Percentiles rank a stretch among this genome's conserved stretches.
These are phyloP conservation scores for Gossypium longicalyx DNA, from an alignment of 345 rosid species.

Conservation along the genomic window DNA sequence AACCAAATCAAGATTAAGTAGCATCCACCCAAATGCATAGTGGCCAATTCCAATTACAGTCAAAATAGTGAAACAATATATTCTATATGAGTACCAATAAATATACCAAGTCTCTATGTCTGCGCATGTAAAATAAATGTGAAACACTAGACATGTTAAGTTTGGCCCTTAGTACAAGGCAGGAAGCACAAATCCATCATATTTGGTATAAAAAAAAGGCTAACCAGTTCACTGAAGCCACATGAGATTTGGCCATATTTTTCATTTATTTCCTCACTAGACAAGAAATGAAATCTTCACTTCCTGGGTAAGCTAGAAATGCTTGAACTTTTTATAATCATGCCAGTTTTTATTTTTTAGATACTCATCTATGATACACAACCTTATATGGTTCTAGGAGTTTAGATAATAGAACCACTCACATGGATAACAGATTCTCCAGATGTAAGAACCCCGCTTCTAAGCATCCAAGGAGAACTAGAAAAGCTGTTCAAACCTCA, in stretches of 20 bases:
- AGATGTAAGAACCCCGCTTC: conserved; percentile 63
- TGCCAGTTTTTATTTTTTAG: neutral
- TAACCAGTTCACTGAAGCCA: neutral
- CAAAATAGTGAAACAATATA: neutral
- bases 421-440: conserved; percentile 90
- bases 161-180: neutral
- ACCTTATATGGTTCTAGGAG: neutral
- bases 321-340: neutral
- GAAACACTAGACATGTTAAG: neutral
- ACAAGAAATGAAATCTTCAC: neutral
- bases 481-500: conserved; percentile 62
- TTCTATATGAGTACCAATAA: neutral
- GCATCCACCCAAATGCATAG: neutral
- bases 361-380: neutral
- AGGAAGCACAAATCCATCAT: neutral
- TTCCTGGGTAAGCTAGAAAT: neutral
- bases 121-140: neutral
- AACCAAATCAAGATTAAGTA: neutral
- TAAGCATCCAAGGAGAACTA: conserved; percentile 88
- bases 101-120: neutral
- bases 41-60: neutral
- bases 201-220: neutral
- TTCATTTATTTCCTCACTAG: too few relatives aligned
- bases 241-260: neutral
- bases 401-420: conserved; percentile 31